Percentiles rank a stretch among this genome's conserved stretches.
These are phyloP conservation scores for Yueomyces sp. DNA, from an alignment of 805 yeast genomes.

Conservation along the genomic window DNA sequence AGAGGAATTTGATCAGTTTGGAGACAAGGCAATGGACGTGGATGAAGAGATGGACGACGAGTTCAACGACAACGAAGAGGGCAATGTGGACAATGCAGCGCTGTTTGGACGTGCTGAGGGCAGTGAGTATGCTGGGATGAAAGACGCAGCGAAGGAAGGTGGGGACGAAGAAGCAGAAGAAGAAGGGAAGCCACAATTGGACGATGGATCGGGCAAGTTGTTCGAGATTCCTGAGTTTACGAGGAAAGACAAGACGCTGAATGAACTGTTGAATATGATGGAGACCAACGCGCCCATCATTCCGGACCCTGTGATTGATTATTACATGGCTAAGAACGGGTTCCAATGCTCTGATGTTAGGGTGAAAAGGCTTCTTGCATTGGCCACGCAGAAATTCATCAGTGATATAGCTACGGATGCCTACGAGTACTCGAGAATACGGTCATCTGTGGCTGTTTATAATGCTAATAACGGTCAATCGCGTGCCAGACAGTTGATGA, in stretches of 20 bases:
- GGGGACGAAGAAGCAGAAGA: background rate
- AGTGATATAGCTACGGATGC: constrained; percentile 95
- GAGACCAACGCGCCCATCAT: constrained; percentile 92
- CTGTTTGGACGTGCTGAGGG: background rate
- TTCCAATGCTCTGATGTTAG: constrained; percentile 67
- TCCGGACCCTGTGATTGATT: constrained; percentile 93
- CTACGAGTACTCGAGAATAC: constrained; percentile 83
- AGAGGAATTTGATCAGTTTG: background rate
- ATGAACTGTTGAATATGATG: constrained; percentile 78
- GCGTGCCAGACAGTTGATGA: constrained; percentile 63
- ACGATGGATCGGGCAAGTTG: constrained; percentile 16
- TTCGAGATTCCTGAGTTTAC: constrained; percentile 56
- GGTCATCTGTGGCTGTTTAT: constrained; percentile 80
- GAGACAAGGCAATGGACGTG: constrained; percentile 5
- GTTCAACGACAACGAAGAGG: constrained; percentile 21
- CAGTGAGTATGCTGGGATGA: constrained; percentile 6
- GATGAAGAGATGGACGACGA: constrained; percentile 23
- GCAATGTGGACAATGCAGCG: constrained; percentile 2
- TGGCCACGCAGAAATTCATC: constrained; percentile 92
- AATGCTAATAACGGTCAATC: constrained; percentile 77
- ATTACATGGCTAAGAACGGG: constrained; percentile 76
- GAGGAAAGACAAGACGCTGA: constrained; percentile 66
- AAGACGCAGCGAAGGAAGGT: background rate
- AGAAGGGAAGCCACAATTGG: constrained; percentile 14
- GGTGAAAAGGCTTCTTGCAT: constrained; percentile 71